phyloP scores from a whole-genome alignment of 2,329 filamentous ascomycete species.

The Trichoderma sp. region DNA sequence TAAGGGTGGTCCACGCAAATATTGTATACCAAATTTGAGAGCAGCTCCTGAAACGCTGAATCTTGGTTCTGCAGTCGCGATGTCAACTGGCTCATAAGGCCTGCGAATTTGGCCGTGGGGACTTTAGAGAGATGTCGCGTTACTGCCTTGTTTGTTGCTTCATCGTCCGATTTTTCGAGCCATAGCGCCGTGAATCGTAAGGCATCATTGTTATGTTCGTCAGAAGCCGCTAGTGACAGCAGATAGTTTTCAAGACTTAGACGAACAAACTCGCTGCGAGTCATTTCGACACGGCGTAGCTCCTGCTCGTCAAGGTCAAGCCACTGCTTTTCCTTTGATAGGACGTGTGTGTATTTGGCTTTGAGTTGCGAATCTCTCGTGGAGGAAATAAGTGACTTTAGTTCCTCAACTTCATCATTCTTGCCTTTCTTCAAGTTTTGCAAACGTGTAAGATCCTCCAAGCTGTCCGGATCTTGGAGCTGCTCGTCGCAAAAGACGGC shows the following conservation, averaged over 20 bases:
- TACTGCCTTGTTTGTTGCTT: conserved; percentile 75
- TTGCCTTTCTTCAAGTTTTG: conserved; percentile 78
- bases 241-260: conserved; percentile 93
- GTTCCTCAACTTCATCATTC: conserved; percentile 72
- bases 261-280: conserved; percentile 77
- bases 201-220: conserved; percentile 84
- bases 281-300: conserved; percentile 72
- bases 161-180: conserved; percentile 80
- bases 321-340: conserved; percentile 78
- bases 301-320: conserved; percentile 87
- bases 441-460: conserved; percentile 81
- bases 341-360: conserved; percentile 56
- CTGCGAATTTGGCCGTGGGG: conserved; percentile 86
- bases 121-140: conserved; percentile 67
- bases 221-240: conserved; percentile 76
- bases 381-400: conserved; percentile 58
- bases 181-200: conserved; percentile 91
- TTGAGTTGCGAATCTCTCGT: conserved; percentile 52
- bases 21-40: conserved; percentile 70
- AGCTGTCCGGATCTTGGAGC: conserved; percentile 77
- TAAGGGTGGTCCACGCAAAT: conserved; percentile 94
- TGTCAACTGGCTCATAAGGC: conserved; percentile 92
- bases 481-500: conserved; percentile 94
- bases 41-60: conserved; percentile 70
- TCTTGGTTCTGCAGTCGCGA: conserved; percentile 78